Percentiles rank a stretch among this genome's conserved stretches.
Conservation (phyloP, 2,329 filamentous ascomycete genomes). For the Pseudogymnoascus sp. region DNA sequence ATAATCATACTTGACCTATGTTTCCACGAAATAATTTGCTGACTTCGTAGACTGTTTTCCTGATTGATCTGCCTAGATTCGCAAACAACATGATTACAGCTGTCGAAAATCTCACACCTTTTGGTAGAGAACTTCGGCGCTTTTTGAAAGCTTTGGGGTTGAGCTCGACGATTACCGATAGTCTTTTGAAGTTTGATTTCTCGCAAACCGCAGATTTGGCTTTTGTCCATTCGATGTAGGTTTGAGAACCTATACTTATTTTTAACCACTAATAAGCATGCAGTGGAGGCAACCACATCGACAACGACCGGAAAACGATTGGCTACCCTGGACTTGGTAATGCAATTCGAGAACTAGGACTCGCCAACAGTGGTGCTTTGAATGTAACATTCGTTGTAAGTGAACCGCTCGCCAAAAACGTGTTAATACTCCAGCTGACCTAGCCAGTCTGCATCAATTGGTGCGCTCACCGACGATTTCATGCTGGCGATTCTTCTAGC, state of each 20-base stretch:
- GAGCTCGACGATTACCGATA: conserved; percentile 55
- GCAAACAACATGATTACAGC: conserved; percentile 19
- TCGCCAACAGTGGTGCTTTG: conserved; percentile 47
- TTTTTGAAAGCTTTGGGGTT: conserved; percentile 65
- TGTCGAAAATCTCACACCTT: conserved; percentile 38
- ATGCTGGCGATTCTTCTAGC: conserved; percentile 53
- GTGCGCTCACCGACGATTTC: conserved; percentile 63
- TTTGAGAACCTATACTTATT: conserved; percentile 10
- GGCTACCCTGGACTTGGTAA: conserved; percentile 69
- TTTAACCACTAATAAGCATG: conserved; percentile 7
- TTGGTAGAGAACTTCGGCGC: conserved; percentile 62
- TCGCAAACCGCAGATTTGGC: conserved; percentile 60
- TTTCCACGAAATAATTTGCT: conserved; percentile 11
- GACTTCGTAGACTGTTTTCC: conserved; percentile 59
- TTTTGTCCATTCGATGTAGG: conserved; percentile 81
- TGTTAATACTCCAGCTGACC: neutral
- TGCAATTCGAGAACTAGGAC: conserved; percentile 56
- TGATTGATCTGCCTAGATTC: conserved; percentile 77
- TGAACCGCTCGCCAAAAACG: conserved; percentile 9
- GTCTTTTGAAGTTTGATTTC: conserved; percentile 76
- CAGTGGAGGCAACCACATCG: conserved; percentile 50
- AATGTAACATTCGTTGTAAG: conserved; percentile 68
- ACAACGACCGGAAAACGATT: conserved; percentile 43
- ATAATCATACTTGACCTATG: conserved; percentile 2
- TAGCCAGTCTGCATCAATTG: conserved; percentile 68